Conservation (phyloP, 352 stramenopile species). For the Blastocystis sp. region DNA sequence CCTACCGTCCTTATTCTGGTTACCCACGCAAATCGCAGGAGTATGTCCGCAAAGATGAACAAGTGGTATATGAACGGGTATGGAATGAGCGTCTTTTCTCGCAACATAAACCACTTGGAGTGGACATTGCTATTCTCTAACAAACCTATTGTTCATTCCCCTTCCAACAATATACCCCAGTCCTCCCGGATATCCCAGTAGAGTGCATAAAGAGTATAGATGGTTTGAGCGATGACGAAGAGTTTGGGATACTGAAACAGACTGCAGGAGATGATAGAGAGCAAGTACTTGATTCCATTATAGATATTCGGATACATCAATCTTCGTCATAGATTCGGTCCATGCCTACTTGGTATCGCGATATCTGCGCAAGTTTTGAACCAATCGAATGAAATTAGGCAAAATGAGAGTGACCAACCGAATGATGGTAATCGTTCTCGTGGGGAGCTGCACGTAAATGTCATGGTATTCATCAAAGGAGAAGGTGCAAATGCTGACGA, state of each 20-base stretch:
- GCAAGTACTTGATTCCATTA: conserved; percentile 48
- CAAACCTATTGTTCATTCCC: background rate
- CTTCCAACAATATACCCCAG: background rate
- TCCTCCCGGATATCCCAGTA: conserved; percentile 45
- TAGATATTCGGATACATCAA: conserved; percentile 40
- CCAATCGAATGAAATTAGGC: conserved; percentile 30
- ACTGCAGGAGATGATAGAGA: conserved; percentile 17
- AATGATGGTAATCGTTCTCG: background rate
- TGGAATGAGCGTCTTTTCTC: background rate
- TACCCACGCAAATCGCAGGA: conserved; percentile 6
- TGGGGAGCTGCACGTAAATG: background rate
- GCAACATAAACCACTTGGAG: background rate
- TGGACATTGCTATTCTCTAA: background rate
- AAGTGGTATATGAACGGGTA: background rate
- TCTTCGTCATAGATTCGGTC: background rate
- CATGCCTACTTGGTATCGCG: conserved; percentile 20
- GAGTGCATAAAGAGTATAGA: conserved; percentile 24
- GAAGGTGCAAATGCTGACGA: background rate
- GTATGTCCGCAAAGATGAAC: background rate
- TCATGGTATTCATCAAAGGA: background rate
- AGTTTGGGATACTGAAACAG: background rate
- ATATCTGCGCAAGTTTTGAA: conserved; percentile 37
- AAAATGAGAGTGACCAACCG: background rate
- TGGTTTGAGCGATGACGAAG: conserved; percentile 18
- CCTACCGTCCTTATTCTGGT: background rate